phyloP scores from a whole-genome alignment of 139 green algal genomes.

The Coccomyxa sp. region DNA sequence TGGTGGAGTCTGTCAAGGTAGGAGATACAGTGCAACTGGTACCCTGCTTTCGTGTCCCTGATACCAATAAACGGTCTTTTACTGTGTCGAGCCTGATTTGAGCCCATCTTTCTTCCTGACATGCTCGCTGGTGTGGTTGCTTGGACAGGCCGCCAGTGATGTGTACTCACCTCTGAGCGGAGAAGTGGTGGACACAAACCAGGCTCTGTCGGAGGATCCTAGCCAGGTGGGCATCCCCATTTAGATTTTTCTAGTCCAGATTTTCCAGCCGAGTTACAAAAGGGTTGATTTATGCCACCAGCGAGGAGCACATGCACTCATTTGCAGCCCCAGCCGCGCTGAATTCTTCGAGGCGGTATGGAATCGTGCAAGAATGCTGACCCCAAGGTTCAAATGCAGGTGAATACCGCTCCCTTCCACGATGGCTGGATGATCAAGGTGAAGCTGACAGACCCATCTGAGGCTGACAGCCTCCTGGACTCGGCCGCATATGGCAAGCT shows the following conservation, averaged over 20 bases:
- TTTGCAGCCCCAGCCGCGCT: too few relatives aligned
- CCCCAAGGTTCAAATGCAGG: constrained; percentile 35
- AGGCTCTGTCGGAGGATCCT: constrained; percentile 67
- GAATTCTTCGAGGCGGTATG: too few relatives aligned
- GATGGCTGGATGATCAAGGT: constrained; percentile 97
- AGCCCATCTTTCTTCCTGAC: neutral
- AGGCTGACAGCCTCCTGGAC: constrained; percentile 77
- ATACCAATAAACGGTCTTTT: neutral
- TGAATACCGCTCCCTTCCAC: constrained; percentile 82
- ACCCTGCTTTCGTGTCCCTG: too few relatives aligned
- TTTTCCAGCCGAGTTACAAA: too few relatives aligned
- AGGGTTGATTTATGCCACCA: too few relatives aligned
- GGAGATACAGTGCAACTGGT: neutral
- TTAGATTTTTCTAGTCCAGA: too few relatives aligned
- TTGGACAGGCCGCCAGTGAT: constrained; percentile 82
- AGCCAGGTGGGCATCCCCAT: constrained; percentile 39
- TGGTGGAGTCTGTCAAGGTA: constrained; percentile 98
- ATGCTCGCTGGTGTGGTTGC: neutral
- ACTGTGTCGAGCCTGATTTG: neutral
- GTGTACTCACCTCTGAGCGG: constrained; percentile 90
- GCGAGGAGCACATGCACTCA: too few relatives aligned
- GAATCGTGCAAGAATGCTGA: too few relatives aligned
- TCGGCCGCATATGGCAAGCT: constrained; percentile 72
- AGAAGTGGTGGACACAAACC: constrained; percentile 87
- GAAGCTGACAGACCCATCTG: constrained; percentile 74